phyloP scores from a whole-genome alignment of 768 basidiomycete genomes.

The Tephrocybe sp. region DNA sequence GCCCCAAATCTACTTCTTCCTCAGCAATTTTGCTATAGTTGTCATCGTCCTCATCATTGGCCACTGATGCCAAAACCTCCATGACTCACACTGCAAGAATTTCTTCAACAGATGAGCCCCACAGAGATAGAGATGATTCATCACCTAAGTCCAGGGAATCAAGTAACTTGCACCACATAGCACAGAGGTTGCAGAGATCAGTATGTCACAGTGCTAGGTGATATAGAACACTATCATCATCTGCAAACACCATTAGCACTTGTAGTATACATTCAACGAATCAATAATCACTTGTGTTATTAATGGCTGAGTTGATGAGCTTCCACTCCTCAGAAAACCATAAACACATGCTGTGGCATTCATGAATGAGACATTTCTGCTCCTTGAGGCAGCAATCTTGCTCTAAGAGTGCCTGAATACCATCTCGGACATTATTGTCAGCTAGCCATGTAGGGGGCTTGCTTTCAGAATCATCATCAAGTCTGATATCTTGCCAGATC shows the following conservation, averaged over 20 bases:
- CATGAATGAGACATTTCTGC: conserved; percentile 14
- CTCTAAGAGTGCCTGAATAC: conserved; percentile 30
- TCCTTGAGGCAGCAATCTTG: conserved; percentile 28
- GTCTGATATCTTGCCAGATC: conserved; percentile 33
- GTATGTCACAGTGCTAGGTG: background rate
- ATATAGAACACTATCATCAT: background rate
- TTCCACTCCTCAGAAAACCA: conserved; percentile 30
- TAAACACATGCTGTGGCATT: conserved; percentile 20
- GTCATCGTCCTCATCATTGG: no score
- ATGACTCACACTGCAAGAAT: no score
- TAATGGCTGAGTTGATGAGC: background rate
- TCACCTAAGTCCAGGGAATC: conserved; percentile 2
- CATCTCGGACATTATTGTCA: conserved; percentile 22
- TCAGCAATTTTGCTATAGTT: no score
- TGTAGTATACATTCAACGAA: no score
- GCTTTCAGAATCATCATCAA: conserved; percentile 21
- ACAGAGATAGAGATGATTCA: background rate
- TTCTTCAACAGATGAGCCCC: conserved; percentile 1
- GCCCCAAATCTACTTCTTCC: no score
- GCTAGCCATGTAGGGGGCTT: conserved; percentile 26
- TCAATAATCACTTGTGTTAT: background rate
- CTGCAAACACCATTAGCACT: background rate
- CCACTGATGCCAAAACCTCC: no score
- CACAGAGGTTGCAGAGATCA: background rate
- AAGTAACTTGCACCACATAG: background rate